Evolutionary conservation across 768 basidiomycete genomes (phyloP).

Genomic region (Tulasnella calospora): DNA sequence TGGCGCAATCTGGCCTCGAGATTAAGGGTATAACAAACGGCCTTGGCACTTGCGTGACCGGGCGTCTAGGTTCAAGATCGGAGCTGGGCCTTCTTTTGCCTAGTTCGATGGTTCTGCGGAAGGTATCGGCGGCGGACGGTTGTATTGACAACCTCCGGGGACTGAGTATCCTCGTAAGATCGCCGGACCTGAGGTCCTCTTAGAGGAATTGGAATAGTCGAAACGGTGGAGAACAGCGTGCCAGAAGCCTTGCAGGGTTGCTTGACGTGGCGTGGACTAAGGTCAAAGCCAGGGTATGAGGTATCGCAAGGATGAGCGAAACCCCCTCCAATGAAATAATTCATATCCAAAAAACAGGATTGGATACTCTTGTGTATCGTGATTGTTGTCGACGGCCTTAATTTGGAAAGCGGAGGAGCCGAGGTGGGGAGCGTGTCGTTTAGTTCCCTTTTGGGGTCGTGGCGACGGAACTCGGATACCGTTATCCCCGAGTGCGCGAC

Average conservation of each 20-base stretch:
- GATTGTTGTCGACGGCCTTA: neutral
- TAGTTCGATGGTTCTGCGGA: neutral
- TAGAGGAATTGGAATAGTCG: neutral
- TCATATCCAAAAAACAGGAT: neutral
- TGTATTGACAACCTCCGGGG: neutral
- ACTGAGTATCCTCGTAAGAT: neutral
- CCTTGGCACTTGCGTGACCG: neutral
- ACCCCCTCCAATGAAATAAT: neutral
- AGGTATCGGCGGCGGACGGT: neutral
- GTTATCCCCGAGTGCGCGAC: neutral
- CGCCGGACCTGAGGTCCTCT: neutral
- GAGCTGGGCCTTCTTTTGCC: neutral
- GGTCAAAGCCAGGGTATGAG: neutral
- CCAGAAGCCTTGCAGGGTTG: neutral
- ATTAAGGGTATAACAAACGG: neutral
- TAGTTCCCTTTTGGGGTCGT: neutral
- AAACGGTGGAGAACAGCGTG: neutral
- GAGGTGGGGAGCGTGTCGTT: neutral
- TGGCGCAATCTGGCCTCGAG: neutral
- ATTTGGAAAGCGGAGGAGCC: neutral
- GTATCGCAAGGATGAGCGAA: neutral
- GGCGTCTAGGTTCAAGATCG: neutral
- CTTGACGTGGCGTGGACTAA: neutral
- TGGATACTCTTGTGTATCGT: neutral
- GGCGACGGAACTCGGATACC: neutral